A percentile compares a stretch with the other conserved stretches of the same genome.
phyloP scores from a whole-genome alignment of 1,284 basidiomycete species.

The Kalmanozyma brasiliensis region DNA sequence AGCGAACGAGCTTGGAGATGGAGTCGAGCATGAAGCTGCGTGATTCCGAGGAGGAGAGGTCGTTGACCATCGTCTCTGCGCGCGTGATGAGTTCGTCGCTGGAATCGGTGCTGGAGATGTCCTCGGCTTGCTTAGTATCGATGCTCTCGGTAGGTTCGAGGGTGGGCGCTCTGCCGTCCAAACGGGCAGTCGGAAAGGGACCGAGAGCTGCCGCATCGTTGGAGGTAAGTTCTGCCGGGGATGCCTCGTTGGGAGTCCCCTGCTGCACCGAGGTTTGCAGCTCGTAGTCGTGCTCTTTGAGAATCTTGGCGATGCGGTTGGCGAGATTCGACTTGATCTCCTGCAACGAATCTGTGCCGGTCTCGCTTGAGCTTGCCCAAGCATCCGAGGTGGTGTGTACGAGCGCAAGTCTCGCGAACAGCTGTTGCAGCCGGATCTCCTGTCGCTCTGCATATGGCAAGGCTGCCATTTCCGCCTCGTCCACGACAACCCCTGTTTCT shows the following conservation, averaged over 20 bases:
- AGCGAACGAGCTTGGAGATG: constrained; percentile 29
- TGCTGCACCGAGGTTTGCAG: constrained; percentile 3
- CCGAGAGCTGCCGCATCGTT: neutral
- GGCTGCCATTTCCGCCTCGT: constrained; percentile 17
- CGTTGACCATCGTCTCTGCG: constrained; percentile 34
- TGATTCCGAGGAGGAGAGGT: constrained; percentile 23
- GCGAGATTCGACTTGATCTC: constrained; percentile 41
- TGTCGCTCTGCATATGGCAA: constrained; percentile 38
- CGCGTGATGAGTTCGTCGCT: constrained; percentile 10
- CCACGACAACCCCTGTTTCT: neutral
- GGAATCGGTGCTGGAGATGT: neutral
- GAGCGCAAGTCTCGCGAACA: constrained; percentile 41
- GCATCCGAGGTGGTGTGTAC: constrained; percentile 13
- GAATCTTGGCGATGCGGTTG: constrained; percentile 31
- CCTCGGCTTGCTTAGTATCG: neutral
- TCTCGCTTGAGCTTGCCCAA: neutral
- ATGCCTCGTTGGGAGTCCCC: neutral
- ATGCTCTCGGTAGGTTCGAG: neutral
- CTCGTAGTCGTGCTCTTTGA: constrained; percentile 26
- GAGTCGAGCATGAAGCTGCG: constrained; percentile 35
- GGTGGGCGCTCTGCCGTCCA: constrained; percentile 13
- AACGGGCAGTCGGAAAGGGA: constrained; percentile 11
- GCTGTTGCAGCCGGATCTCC: constrained; percentile 35
- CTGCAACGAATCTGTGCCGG: constrained; percentile 14
- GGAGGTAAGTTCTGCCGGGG: neutral